phyloP scores from a whole-genome alignment of 2,329 filamentous ascomycete species.

The Cryphonectria carpinicola region DNA sequence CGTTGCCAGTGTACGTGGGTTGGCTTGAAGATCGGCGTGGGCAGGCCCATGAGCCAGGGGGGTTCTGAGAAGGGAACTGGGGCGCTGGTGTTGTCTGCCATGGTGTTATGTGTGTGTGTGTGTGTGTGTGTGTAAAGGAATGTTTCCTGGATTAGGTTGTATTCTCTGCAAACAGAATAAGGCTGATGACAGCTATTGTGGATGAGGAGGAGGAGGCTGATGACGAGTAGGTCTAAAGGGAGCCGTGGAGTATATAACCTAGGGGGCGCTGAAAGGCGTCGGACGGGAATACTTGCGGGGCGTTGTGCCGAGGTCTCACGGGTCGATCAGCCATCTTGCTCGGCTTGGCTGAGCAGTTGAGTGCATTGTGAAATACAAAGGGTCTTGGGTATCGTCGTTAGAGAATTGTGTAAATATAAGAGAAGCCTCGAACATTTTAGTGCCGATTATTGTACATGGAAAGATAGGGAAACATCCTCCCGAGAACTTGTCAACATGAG shows the following conservation, averaged over 20 bases:
- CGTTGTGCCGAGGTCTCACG: constrained; percentile 1
- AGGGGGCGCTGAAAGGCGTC: too few species aligned
- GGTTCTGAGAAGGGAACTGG: constrained; percentile 72
- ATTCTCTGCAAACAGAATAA: neutral
- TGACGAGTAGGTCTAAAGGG: neutral
- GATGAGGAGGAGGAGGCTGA: neutral
- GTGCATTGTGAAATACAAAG: neutral
- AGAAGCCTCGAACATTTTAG: neutral
- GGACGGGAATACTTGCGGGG: neutral
- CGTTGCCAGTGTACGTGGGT: constrained; percentile 70
- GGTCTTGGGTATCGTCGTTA: neutral
- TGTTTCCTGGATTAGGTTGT: neutral
- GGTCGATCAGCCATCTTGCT: neutral
- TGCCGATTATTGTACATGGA: neutral
- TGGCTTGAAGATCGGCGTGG: constrained; percentile 71
- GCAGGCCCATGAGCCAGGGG: constrained; percentile 70
- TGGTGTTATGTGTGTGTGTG: neutral
- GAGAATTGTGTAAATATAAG: neutral
- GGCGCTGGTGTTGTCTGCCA: neutral
- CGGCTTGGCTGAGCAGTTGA: neutral
- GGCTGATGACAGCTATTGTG: neutral
- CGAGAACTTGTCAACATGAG: too few species aligned
- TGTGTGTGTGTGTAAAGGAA: neutral
- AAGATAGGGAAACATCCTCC: too few species aligned
- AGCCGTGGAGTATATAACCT: neutral